A percentile compares a stretch with the other conserved stretches of the same genome.
Evolutionary conservation across 768 basidiomycete species (phyloP).

Genomic region (Gyrodon lividus): DNA sequence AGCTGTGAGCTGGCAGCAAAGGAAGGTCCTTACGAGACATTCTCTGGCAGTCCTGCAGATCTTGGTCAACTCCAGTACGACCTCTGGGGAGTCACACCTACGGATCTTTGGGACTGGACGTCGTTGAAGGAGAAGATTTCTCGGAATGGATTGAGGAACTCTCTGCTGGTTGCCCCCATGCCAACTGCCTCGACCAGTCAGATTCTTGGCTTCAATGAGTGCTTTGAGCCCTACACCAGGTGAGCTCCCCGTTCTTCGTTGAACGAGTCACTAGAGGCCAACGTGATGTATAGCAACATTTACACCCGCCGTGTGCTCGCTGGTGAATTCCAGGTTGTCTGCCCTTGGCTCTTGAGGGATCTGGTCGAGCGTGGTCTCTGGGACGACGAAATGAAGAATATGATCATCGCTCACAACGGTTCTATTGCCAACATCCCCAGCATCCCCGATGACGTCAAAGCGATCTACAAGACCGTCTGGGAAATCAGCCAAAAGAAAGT

Average conservation of each 20-base stretch:
- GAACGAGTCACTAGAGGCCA: not conserved
- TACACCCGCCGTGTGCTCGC: slow-evolving; percentile 99
- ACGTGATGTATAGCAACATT: slow-evolving; percentile 69
- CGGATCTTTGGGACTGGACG: slow-evolving; percentile 92
- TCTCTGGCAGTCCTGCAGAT: slow-evolving; percentile 86
- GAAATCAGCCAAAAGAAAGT: slow-evolving; percentile 99
- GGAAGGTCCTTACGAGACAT: slow-evolving; percentile 86
- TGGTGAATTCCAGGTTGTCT: slow-evolving; percentile 99
- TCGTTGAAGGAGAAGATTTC: slow-evolving; percentile 84
- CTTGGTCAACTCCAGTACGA: slow-evolving; percentile 91
- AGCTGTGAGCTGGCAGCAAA: slow-evolving; percentile 81
- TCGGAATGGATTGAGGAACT: slow-evolving; percentile 81
- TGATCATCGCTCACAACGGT: slow-evolving; percentile 96
- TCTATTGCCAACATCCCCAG: slow-evolving; percentile 83
- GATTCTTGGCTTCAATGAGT: slow-evolving; percentile 97
- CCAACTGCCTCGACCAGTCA: slow-evolving; percentile 98
- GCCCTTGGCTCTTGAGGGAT: slow-evolving; percentile 98
- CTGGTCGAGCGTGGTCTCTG: slow-evolving; percentile 93
- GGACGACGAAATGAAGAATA: slow-evolving; percentile 99
- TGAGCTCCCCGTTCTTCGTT: slow-evolving; percentile 29
- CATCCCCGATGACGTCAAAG: slow-evolving; percentile 90
- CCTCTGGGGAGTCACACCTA: slow-evolving; percentile 90
- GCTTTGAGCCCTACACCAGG: slow-evolving; percentile 98
- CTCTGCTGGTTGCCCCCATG: slow-evolving; percentile 93
- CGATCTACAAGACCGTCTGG: slow-evolving; percentile 99